Percentiles rank a stretch among this genome's conserved stretches.
phyloP scores from a whole-genome alignment of 345 rosid genomes.

The Hypericum androsaemum region DNA sequence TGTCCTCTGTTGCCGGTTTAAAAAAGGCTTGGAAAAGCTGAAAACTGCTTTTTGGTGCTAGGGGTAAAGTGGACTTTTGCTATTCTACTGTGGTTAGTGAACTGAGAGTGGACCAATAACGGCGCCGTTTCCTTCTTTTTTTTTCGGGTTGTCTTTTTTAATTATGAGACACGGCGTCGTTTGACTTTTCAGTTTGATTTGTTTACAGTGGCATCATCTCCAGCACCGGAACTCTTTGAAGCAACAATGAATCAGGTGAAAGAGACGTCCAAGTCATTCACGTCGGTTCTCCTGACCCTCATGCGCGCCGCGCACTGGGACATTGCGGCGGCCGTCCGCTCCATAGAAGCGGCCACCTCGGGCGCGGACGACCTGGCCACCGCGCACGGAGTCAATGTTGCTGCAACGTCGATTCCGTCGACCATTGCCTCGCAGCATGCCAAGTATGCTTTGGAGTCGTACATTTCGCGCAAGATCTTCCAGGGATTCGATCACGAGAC shows the following conservation, averaged over 20 bases:
- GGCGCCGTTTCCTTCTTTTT: too few species aligned
- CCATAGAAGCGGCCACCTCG: slow-evolving; percentile 70
- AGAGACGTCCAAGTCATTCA: slow-evolving; percentile 72
- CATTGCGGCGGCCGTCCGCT: slow-evolving; percentile 81
- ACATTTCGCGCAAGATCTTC: slow-evolving; percentile 60
- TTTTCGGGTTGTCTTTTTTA: too few species aligned
- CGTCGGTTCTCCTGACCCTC: slow-evolving; percentile 56
- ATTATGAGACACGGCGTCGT: too few species aligned
- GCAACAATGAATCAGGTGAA: slow-evolving; percentile 56
- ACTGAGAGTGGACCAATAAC: too few species aligned
- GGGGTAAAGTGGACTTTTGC: too few species aligned
- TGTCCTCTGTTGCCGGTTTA: not conserved
- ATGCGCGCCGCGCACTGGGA: slow-evolving; percentile 96
- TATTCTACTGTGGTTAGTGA: too few species aligned
- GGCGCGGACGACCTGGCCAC: slow-evolving; percentile 17
- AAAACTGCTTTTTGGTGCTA: too few species aligned
- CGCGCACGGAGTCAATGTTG: not conserved
- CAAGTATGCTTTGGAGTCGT: slow-evolving; percentile 75
- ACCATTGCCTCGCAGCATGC: slow-evolving; percentile 60
- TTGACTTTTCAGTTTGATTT: too few species aligned
- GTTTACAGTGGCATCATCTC: slow-evolving; percentile 62
- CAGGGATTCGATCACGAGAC: slow-evolving; percentile 91
- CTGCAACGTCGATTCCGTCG: slow-evolving; percentile 31
- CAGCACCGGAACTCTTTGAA: slow-evolving; percentile 76
- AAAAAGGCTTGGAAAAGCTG: too few species aligned